phyloP scores from a whole-genome alignment of 768 basidiomycete genomes.

The Mycena indigotica region DNA sequence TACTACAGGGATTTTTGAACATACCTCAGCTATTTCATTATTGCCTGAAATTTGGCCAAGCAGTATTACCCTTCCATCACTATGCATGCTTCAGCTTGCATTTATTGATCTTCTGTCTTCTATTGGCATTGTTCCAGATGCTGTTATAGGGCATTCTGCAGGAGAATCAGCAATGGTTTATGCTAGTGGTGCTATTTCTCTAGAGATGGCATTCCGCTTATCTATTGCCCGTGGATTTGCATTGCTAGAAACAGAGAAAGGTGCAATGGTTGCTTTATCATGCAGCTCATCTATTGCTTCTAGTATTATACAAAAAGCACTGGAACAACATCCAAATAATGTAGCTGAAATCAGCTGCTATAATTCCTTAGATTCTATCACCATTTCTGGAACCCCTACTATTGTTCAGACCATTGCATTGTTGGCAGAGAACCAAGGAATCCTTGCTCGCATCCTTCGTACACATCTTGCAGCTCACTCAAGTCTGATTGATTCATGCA shows the following conservation, averaged over 20 bases:
- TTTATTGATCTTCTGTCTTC: slow-evolving; percentile 41
- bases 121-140: slow-evolving; percentile 40
- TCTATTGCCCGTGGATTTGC: slow-evolving; percentile 46
- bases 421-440: slow-evolving; percentile 24
- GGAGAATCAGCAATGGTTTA: slow-evolving; percentile 49
- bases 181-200: slow-evolving; percentile 43
- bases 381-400: slow-evolving; percentile 28
- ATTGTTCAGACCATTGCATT: slow-evolving; percentile 26
- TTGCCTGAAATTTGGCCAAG: slow-evolving; percentile 29
- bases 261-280: slow-evolving; percentile 46
- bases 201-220: slow-evolving; percentile 44
- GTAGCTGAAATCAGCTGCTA: slow-evolving; percentile 35
- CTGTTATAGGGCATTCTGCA: slow-evolving; percentile 49
- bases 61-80: slow-evolving; percentile 40
- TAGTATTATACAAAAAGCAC: slow-evolving; percentile 20
- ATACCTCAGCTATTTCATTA: no score
- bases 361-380: slow-evolving; percentile 33
- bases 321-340: slow-evolving; percentile 2
- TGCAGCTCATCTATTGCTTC: slow-evolving; percentile 27
- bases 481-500: slow-evolving; percentile 31
- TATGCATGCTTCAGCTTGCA: slow-evolving; percentile 50
- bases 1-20: no score
- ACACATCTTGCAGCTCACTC: slow-evolving; percentile 36
- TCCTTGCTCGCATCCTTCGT: slow-evolving; percentile 31
- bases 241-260: slow-evolving; percentile 34